phyloP scores from a whole-genome alignment of 2,329 filamentous ascomycete genomes.

The Thielaviopsis ethacetica region DNA sequence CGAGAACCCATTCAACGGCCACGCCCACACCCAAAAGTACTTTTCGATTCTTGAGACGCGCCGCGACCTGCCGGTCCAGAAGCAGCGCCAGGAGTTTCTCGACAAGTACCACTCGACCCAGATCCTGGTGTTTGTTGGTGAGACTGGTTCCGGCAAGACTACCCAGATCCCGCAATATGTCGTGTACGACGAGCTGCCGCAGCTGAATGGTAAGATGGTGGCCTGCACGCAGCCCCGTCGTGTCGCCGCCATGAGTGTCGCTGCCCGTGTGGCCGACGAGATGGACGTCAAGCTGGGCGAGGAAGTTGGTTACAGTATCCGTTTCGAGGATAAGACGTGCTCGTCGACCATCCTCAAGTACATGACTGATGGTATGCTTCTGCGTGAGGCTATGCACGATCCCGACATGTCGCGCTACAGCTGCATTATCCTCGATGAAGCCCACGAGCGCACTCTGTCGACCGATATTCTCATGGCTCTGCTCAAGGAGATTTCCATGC shows the following conservation, averaged over 20 bases:
- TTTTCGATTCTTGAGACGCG: constrained; percentile 75
- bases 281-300: constrained; percentile 86
- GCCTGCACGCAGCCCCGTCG: constrained; percentile 95
- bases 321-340: constrained; percentile 90
- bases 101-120: constrained; percentile 84
- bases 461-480: constrained; percentile 97
- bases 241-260: constrained; percentile 97
- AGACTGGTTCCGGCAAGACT: constrained; percentile 98
- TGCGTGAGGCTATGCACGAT: constrained; percentile 93
- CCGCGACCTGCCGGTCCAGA: constrained; percentile 76
- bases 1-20: constrained; percentile 70
- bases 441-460: constrained; percentile 90
- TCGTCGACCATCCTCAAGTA: constrained; percentile 90
- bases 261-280: constrained; percentile 92
- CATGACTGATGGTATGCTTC: constrained; percentile 98
- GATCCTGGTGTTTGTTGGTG: constrained; percentile 95
- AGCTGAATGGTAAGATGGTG: constrained; percentile 72
- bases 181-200: constrained; percentile 87
- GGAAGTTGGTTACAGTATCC: constrained; percentile 96
- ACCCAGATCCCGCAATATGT: constrained; percentile 99
- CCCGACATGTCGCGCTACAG: constrained; percentile 82
- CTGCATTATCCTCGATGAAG: constrained; percentile 96
- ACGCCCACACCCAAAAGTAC: constrained; percentile 65
- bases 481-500: constrained; percentile 71
- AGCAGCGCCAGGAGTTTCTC: constrained; percentile 87